phyloP scores from a whole-genome alignment of 2,329 filamentous ascomycete species.

The Cryphonectria naterciae region DNA sequence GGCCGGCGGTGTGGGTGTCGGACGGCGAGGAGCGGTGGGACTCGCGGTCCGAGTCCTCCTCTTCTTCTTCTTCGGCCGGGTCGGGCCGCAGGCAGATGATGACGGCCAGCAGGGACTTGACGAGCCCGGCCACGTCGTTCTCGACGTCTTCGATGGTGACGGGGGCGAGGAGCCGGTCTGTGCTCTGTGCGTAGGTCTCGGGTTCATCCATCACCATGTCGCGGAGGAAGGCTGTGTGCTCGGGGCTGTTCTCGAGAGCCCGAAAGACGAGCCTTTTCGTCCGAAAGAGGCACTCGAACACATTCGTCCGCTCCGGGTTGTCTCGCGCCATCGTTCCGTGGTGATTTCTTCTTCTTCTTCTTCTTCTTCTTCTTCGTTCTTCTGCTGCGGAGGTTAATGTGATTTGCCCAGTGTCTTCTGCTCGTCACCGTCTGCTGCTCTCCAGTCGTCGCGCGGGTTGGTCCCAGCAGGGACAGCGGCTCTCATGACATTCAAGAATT shows the following conservation, averaged over 20 bases:
- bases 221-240: slow-evolving; percentile 25
- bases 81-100: slow-evolving; percentile 21
- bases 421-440: background rate
- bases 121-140: slow-evolving; percentile 16
- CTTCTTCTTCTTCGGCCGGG: background rate
- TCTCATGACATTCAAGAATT: background rate
- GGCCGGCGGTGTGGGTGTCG: background rate
- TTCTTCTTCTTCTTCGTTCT: background rate
- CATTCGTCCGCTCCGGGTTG: slow-evolving; percentile 1
- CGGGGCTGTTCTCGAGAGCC: slow-evolving; percentile 24
- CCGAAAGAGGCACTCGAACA: slow-evolving; percentile 19
- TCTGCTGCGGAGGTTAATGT: background rate
- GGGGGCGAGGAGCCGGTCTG: slow-evolving; percentile 13
- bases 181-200: slow-evolving; percentile 24
- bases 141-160: slow-evolving; percentile 25
- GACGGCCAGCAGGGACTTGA: slow-evolving; percentile 18
- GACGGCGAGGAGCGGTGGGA: background rate
- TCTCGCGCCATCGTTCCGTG: slow-evolving; percentile 16
- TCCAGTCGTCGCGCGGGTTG: background rate
- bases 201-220: slow-evolving; percentile 21
- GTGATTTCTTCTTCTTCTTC: background rate
- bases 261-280: slow-evolving; percentile 24
- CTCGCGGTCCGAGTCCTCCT: background rate
- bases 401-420: background rate
- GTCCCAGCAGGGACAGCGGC: background rate